phyloP scores from a whole-genome alignment of 805 yeast species.

The Candida lessepsii region DNA sequence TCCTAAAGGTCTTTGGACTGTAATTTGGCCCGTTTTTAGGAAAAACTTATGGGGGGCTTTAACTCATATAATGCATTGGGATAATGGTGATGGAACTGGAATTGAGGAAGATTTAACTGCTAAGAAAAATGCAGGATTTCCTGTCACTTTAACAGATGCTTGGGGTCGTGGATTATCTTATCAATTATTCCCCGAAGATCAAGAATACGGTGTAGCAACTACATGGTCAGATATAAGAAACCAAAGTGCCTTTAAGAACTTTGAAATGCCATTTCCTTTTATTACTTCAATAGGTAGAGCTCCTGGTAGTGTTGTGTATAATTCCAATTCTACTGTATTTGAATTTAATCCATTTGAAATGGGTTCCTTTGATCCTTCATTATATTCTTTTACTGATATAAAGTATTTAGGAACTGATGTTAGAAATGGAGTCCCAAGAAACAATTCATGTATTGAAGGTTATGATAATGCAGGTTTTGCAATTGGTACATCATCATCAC shows the following conservation, averaged over 20 bases:
- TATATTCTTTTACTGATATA: constrained; percentile 38
- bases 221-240: constrained; percentile 36
- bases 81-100: constrained; percentile 32
- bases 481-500: constrained; percentile 39
- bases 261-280: constrained; percentile 43
- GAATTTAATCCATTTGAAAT: constrained; percentile 44
- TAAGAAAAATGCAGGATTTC: constrained; percentile 57
- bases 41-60: constrained; percentile 26
- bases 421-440: constrained; percentile 28
- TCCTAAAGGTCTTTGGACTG: constrained; percentile 16
- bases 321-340: constrained; percentile 36
- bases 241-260: constrained; percentile 25
- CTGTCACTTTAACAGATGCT: constrained; percentile 66
- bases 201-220: constrained; percentile 24
- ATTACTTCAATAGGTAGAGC: constrained; percentile 35
- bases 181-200: constrained; percentile 49
- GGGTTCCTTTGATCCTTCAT: constrained; percentile 41
- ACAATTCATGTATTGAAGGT: constrained; percentile 29
- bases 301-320: constrained; percentile 30
- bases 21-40: constrained; percentile 22
- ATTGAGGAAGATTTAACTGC: constrained; percentile 51
- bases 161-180: constrained; percentile 79
- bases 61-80: constrained; percentile 31
- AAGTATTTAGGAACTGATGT: constrained; percentile 37
- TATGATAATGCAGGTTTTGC: constrained; percentile 41